Conservation (phyloP, 202 grass and related monocot species). For the Brachypodium distachyon region DNA sequence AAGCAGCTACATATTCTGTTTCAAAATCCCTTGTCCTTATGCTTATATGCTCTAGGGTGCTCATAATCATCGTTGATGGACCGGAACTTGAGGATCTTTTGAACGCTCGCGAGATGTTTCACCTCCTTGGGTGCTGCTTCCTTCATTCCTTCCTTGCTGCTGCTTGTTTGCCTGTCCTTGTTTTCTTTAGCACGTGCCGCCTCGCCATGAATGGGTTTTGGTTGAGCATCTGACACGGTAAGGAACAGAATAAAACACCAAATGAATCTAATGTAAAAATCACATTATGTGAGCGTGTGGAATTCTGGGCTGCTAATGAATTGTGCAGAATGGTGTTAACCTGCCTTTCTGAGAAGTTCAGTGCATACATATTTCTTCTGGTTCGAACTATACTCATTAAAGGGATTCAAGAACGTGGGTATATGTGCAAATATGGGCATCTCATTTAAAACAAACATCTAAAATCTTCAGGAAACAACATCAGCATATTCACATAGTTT, state of each 20-base stretch:
- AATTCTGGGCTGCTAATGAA: neutral
- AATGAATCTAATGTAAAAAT: neutral
- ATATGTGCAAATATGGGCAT: neutral
- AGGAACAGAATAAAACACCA: neutral
- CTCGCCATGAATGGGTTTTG: neutral
- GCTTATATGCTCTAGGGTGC: neutral
- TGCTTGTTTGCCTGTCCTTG: constrained; percentile 6
- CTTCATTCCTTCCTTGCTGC: constrained; percentile 14
- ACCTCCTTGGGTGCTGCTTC: constrained; percentile 42
- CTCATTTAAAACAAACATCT: neutral
- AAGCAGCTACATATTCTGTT: neutral
- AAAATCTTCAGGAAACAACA: neutral
- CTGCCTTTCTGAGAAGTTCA: neutral
- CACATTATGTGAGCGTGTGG: neutral
- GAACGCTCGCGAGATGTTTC: constrained; percentile 58
- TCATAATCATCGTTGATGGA: neutral
- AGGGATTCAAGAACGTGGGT: neutral
- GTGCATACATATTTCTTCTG: neutral
- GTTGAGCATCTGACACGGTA: constrained; percentile 29
- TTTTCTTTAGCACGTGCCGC: neutral
- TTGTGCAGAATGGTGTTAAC: constrained; percentile 5
- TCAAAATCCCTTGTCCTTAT: neutral
- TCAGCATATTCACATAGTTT: neutral
- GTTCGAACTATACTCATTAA: neutral
- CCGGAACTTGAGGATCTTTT: constrained; percentile 71